These are phyloP conservation scores for Hypomyces rosellus DNA, from an alignment of 2,329 filamentous ascomycete species.

Conservation along the genomic window DNA sequence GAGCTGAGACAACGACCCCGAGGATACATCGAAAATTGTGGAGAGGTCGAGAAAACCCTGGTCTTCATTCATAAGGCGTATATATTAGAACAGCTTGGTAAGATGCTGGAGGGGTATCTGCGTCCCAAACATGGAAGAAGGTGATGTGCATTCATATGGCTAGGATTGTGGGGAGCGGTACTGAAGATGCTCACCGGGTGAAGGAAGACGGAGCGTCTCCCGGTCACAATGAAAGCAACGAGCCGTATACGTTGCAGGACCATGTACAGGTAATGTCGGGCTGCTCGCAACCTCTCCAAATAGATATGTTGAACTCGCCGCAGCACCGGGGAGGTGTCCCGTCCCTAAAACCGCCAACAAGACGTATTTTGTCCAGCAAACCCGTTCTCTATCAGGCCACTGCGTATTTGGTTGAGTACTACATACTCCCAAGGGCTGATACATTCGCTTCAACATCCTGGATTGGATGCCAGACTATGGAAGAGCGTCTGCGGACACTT, in stretches of 20 bases:
- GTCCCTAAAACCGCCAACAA: slow-evolving; percentile 15
- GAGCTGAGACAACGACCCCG: slow-evolving; percentile 36
- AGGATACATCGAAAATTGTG: slow-evolving; percentile 30
- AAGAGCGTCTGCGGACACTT: neutral
- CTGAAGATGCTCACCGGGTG: slow-evolving; percentile 1
- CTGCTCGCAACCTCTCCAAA: slow-evolving; percentile 24
- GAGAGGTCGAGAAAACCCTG: slow-evolving; percentile 26
- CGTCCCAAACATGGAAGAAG: slow-evolving; percentile 1
- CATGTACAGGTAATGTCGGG: slow-evolving; percentile 16
- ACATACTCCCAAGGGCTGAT: slow-evolving; percentile 4
- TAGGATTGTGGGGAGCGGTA: neutral
- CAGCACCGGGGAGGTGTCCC: slow-evolving; percentile 14
- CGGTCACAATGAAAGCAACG: slow-evolving; percentile 22
- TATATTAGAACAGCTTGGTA: slow-evolving; percentile 8
- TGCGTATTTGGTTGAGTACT: slow-evolving; percentile 1
- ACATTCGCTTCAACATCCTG: slow-evolving; percentile 4
- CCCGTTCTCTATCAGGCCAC: slow-evolving; percentile 12
- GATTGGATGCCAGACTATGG: neutral
- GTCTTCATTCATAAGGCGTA: slow-evolving; percentile 18
- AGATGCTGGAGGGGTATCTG: slow-evolving; percentile 5
- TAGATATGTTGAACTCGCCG: slow-evolving; percentile 15
- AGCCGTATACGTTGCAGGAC: slow-evolving; percentile 24
- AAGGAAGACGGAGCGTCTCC: slow-evolving; percentile 7
- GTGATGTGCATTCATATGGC: slow-evolving; percentile 8
- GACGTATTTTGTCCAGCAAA: slow-evolving; percentile 12